Base-by-base conservation (phyloP, 257 asterid species). In the Misopates orontium region DNA sequence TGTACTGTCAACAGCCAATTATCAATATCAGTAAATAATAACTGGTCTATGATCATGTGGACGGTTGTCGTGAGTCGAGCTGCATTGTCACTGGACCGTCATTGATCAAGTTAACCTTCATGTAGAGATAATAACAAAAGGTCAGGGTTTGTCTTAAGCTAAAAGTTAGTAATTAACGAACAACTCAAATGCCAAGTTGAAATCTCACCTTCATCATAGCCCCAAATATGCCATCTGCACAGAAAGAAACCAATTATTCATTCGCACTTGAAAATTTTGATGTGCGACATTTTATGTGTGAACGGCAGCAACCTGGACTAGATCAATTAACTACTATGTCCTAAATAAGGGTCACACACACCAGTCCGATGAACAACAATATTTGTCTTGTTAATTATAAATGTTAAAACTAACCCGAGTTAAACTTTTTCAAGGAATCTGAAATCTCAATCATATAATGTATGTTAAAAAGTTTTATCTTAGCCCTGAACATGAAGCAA, bases 61-160 rank as follows among this genome's bases (percentile, higher is more conserved):
- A 83, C 24, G 83, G 77, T 80, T 80, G 87, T n/a, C 79, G 61
- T 11, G 98, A 93, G 62, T 90, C 97, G 1, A 93, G 88, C 84
- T 89, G 95, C 95, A 90, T 84, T 45, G 97, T 93, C 56, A 90
- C 96, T 20, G 96, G 97, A 60, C 97, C 96, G 72, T 89, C 98
- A 66, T 92, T 92, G 36, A 89, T 89, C 84, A 87, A 84, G 71
- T 79, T 87, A 63, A 89, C 98, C 98, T 87, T 48, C 61, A 76
- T 25, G 63, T 25, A 24, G 72, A 12, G 14, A 11, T 41, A 25
- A 63, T 23, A 64, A 28, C 16, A 54, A 28, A 72, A 25, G 49
- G 41, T 28, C 19, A 70, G 68, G 21, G 47, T 39, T 20, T 28
- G 44, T 52, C 49, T 41, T 24, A 1, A 39, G 21, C 54, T 12